Evolutionary conservation across 1,284 basidiomycete genomes (phyloP), one percentile per base, ranked within the genome.

Genomic region (Rhodotorula sp.): DNA sequence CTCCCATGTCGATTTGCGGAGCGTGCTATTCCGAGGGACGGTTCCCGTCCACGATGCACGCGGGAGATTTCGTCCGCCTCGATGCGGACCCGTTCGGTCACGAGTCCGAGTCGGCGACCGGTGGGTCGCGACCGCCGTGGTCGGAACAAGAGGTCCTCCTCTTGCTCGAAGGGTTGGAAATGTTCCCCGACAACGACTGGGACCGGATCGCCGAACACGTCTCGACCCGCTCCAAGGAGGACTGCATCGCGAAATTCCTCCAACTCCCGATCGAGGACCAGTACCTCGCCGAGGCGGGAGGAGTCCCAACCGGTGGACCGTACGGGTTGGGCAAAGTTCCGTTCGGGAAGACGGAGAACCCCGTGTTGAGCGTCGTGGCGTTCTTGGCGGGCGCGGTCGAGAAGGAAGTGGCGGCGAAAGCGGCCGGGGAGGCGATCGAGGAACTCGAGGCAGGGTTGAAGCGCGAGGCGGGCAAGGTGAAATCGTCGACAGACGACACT

Each of bases 351-450:
- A 89, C 91, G 1, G 97, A 98, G 80, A 99, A 99, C 81, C 96
- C 96, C 0, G 93, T 99, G 48, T 94, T 99, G 93, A 94, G 91
- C 81, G 95, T 99, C 34, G 94, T 99, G 20, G 92, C 96, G 1
- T 98, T 98, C 84, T 85, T 99, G 60, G 94, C 96, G 21, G 62
- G 57, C 26, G 93, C 96, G 1, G 91, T 99, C 10, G 90, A 89
- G 23, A 93, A 94, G 0, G 90, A 90, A 1, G 91, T 97, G 7
- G 96, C 95, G 1, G 91, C 93, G 0, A 93, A 95, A 68, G 95
- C 93, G 0, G 94, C 96, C 15, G 95, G 95, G 81, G 90, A 90
- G 10, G 93, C 93, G 0, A 83, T 98, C 61, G 91, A 85, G 21
- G 85, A 86, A 78, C 77, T 85, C 57, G 81, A 81, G 46, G 77